Evolutionary conservation across 148 eudicot species (phyloP), one percentile per base, ranked within the genome.

Genomic region (Silene latifolia): DNA sequence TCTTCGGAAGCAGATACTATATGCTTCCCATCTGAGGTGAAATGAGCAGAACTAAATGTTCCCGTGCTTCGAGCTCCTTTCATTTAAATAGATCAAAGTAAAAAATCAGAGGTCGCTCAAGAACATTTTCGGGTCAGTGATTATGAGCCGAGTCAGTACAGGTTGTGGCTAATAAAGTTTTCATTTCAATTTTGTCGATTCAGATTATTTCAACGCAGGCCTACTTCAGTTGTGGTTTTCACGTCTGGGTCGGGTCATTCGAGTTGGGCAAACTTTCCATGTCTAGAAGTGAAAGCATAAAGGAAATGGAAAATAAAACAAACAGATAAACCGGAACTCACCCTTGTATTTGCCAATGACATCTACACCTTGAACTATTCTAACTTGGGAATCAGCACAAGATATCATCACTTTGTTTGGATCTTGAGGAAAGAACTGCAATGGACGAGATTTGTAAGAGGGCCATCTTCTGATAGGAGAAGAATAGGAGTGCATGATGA

Each of bases 371-470:
- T 85, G 80, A 72, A 95, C 84, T 53, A 95, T 88, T 83, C 91
- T 86, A 58, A 92, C 83, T 77, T 86, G 93, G 71, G 93, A 87
- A 85, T 90, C 97, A 56, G 98, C 99, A 82, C 88, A 88, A 46
- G 98, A 88, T 60, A 95, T 95, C 96, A 95, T 81, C 61, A 95
- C 87, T 81, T 86, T 95, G 80, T 76, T 81, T 1, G 90, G 83
- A 77, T 95, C 94, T 82, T 86, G 87, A 17, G 96, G 97, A 74
- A 86, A 87, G 80, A 90, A 92, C 98, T 95, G 90, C 69, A 87
- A 8, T 9, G 2, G 17, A 27, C 11, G 76, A 21, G 77, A 46
- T 11, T 5, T 9, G 23, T 19, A 21, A 23, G 18, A 69, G 59
- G 64, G 53, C 56, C 10, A 27, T 53, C 25, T 66, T 47, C 44